phyloP scores from a whole-genome alignment of 2,329 filamentous ascomycete species.

The Talaromyces verruculosus region DNA sequence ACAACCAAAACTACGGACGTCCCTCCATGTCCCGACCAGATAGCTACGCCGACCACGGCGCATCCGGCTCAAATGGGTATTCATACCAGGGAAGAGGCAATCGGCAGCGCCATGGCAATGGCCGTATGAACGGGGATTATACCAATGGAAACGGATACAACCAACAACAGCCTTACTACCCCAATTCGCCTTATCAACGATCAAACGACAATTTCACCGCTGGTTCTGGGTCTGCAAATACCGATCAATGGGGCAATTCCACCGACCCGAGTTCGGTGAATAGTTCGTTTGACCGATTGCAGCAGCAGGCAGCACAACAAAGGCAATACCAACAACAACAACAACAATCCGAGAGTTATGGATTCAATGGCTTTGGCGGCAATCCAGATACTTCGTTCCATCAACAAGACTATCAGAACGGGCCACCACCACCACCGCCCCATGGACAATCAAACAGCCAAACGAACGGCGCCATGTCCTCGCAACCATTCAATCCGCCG shows the following conservation, averaged over 20 bases:
- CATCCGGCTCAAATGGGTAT: constrained; percentile 47
- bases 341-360: constrained; percentile 62
- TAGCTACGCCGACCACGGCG: constrained; percentile 29
- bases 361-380: constrained; percentile 49
- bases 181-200: constrained; percentile 63
- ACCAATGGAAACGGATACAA: constrained; percentile 6
- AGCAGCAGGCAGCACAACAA: constrained; percentile 43
- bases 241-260: constrained; percentile 73
- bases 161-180: constrained; percentile 32
- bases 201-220: constrained; percentile 87
- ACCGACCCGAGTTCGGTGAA: constrained; percentile 94
- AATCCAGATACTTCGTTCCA: constrained; percentile 32
- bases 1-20: constrained; percentile 10
- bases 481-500: constrained; percentile 8
- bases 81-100: constrained; percentile 32
- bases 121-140: constrained; percentile 37
- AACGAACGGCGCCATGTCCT: constrained; percentile 6
- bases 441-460: constrained; percentile 14
- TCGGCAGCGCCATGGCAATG: constrained; percentile 35
- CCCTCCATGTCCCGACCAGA: constrained; percentile 10
- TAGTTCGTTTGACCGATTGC: constrained; percentile 77
- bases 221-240: constrained; percentile 59
- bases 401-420: constrained; percentile 5
- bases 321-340: constrained; percentile 39
- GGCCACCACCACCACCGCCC: constrained; percentile 13